Evolutionary conservation across 768 basidiomycete species (phyloP).

Genomic region (Cystofilobasidium capitatum): DNA sequence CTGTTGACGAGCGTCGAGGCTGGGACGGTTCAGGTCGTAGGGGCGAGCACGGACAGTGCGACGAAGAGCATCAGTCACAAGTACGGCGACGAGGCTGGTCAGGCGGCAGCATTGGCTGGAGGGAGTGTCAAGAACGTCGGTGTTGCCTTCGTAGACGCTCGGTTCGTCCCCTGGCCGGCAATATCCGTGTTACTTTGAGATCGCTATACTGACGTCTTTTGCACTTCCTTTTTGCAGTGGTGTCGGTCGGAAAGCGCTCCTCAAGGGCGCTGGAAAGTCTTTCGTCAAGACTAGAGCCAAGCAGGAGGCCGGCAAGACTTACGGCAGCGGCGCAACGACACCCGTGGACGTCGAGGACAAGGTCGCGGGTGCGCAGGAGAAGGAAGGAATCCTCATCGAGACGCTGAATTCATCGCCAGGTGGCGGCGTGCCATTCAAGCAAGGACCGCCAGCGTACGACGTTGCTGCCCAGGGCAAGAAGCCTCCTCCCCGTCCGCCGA

Average conservation of each 20-base stretch:
- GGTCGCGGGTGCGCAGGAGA: background rate
- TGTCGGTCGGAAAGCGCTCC: slow-evolving; percentile 10
- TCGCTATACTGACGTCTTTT: background rate
- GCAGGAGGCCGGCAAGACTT: slow-evolving; percentile 19
- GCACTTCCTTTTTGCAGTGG: background rate
- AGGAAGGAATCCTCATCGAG: slow-evolving; percentile 4
- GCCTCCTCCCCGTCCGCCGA: background rate
- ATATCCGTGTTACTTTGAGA: too few species aligned
- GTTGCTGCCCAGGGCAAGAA: background rate
- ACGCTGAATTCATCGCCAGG: background rate
- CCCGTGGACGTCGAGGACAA: background rate
- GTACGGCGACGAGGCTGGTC: slow-evolving; percentile 24
- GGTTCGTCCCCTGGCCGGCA: background rate
- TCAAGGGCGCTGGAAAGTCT: slow-evolving; percentile 22
- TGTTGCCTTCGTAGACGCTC: slow-evolving; percentile 17
- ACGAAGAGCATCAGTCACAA: slow-evolving; percentile 17
- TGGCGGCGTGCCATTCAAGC: background rate
- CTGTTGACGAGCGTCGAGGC: slow-evolving; percentile 21
- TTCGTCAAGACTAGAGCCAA: slow-evolving; percentile 14
- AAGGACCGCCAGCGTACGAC: background rate
- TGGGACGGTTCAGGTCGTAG: background rate
- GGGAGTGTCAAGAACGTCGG: slow-evolving; percentile 21
- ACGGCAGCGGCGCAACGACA: background rate
- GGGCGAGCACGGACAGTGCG: background rate
- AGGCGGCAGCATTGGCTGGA: slow-evolving; percentile 9